Evolutionary conservation across 139 green algal species (phyloP).

Genomic region (Tetraselmis chui): DNA sequence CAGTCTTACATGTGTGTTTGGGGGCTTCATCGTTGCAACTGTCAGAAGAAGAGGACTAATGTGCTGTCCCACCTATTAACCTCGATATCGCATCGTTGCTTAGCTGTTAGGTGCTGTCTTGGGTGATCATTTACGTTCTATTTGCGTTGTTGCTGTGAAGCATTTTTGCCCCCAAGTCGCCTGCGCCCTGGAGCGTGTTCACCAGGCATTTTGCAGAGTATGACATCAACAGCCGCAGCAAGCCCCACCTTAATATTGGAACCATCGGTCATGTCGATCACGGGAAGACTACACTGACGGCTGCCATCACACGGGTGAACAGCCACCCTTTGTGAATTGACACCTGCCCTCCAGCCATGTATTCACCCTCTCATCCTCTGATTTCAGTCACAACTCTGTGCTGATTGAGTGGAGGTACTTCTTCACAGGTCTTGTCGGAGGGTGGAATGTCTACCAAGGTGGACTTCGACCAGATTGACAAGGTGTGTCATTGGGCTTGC

Average conservation of each 20-base stretch:
- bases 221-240: conserved; percentile 80
- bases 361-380: neutral
- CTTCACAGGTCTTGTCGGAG: conserved; percentile 78
- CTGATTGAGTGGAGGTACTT: conserved; percentile 42
- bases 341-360: neutral
- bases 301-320: conserved; percentile 18
- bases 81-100: too few species aligned
- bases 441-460: conserved; percentile 65
- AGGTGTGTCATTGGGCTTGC: conserved; percentile 53
- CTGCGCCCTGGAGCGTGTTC: neutral
- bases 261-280: conserved; percentile 61
- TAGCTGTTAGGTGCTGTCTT: too few species aligned
- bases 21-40: too few species aligned
- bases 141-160: too few species aligned
- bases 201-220: conserved; percentile 37
- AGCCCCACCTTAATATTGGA: conserved; percentile 55
- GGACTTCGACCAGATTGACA: conserved; percentile 97
- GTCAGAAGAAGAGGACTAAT: too few species aligned
- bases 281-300: conserved; percentile 57
- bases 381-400: conserved; percentile 34
- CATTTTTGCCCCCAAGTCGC: too few species aligned
- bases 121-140: too few species aligned
- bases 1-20: too few species aligned
- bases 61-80: too few species aligned
- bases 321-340: neutral